phyloP scores from a whole-genome alignment of 1,139 yeast genomes.

The Blastobotrys aristatus region DNA sequence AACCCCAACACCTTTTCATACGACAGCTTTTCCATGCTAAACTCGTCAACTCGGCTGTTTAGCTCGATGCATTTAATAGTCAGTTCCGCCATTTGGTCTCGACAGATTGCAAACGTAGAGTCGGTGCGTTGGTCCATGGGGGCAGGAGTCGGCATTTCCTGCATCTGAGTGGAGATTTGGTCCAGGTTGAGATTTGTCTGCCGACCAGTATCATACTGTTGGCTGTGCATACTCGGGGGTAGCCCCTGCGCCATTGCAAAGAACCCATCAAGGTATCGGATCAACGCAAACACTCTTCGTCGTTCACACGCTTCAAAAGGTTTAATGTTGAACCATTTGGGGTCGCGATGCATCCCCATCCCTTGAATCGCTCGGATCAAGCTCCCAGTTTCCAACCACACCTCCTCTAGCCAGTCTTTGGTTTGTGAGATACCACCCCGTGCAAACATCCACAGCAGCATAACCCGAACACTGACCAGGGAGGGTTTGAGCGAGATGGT shows the following conservation, averaged over 20 bases:
- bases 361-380: constrained; percentile 30
- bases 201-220: constrained; percentile 29
- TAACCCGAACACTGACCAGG: constrained; percentile 30
- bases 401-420: constrained; percentile 26
- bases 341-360: constrained; percentile 37
- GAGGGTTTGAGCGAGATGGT: constrained; percentile 33
- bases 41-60: constrained; percentile 7
- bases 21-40: constrained; percentile 1
- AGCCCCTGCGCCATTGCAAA: constrained; percentile 32
- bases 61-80: constrained; percentile 7
- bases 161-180: neutral
- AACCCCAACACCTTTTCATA: constrained; percentile 21
- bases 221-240: constrained; percentile 28
- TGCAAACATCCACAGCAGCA: constrained; percentile 31
- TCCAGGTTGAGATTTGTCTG: constrained; percentile 28
- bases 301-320: constrained; percentile 33
- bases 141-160: neutral
- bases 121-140: constrained; percentile 21
- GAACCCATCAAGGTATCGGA: constrained; percentile 28
- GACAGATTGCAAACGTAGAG: constrained; percentile 24
- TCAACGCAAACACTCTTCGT: constrained; percentile 30
- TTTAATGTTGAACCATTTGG: constrained; percentile 33
- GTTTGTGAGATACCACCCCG: constrained; percentile 21
- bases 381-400: constrained; percentile 31
- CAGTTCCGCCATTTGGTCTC: constrained; percentile 18